These are phyloP conservation scores for Niveomyces coronatus DNA, from an alignment of 2,329 filamentous ascomycete genomes.

Conservation along the genomic window DNA sequence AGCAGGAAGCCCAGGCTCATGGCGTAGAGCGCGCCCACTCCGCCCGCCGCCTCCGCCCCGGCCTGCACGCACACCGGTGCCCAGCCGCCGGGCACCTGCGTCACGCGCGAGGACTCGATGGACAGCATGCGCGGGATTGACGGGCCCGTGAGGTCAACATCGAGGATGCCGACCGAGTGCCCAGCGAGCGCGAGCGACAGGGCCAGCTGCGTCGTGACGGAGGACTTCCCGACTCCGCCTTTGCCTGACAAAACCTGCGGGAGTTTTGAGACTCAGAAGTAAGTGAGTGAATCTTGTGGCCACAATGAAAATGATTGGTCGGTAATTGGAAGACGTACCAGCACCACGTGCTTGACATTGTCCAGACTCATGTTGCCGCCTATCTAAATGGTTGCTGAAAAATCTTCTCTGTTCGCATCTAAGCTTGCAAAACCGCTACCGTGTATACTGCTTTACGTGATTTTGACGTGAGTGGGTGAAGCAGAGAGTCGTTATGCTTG, in stretches of 20 bases:
- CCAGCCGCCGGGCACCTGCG: slow-evolving; percentile 86
- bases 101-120: slow-evolving; percentile 81
- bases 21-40: slow-evolving; percentile 59
- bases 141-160: slow-evolving; percentile 91
- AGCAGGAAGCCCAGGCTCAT: slow-evolving; percentile 94
- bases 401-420: too few species aligned
- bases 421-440: too few species aligned
- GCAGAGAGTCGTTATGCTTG: not conserved
- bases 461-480: not conserved
- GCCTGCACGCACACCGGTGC: slow-evolving; percentile 77
- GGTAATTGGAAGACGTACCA: slow-evolving; percentile 39
- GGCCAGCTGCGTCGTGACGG: slow-evolving; percentile 91
- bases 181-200: slow-evolving; percentile 78
- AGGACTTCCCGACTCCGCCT: slow-evolving; percentile 96
- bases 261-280: not conserved
- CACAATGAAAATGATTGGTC: too few species aligned
- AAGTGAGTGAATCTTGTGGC: not conserved
- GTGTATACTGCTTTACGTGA: too few species aligned
- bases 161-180: slow-evolving; percentile 85
- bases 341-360: slow-evolving; percentile 66
- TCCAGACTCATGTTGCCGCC: slow-evolving; percentile 29
- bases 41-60: slow-evolving; percentile 35
- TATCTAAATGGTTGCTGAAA: too few species aligned
- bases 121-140: slow-evolving; percentile 93
- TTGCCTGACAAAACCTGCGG: slow-evolving; percentile 77